These are phyloP conservation scores for Mycena sp. DNA, from an alignment of 1,284 basidiomycete species.

Conservation along the genomic window DNA sequence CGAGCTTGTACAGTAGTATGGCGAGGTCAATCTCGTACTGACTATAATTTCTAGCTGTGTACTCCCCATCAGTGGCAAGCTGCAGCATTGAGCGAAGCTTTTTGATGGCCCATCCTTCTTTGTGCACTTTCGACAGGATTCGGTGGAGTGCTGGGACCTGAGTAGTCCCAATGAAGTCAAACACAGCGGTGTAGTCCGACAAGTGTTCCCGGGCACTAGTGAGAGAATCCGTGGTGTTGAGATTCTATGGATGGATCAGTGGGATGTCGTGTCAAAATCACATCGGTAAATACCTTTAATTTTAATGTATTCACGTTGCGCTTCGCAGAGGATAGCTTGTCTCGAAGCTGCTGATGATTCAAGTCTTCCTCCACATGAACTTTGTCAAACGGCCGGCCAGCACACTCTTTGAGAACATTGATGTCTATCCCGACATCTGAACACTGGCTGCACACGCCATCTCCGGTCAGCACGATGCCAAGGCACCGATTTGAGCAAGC, in stretches of 20 bases:
- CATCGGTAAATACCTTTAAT: not conserved
- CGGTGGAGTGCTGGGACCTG: not conserved
- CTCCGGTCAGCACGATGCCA: not conserved
- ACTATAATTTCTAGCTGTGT: conserved; percentile 12
- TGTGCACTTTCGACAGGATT: not conserved
- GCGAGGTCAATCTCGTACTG: conserved; percentile 15
- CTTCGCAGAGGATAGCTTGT: not conserved
- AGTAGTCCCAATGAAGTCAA: not conserved
- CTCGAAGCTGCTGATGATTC: not conserved
- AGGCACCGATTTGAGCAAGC: not conserved
- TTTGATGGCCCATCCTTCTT: not conserved
- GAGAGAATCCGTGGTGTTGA: not conserved
- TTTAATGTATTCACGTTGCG: not conserved
- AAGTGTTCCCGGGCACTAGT: not conserved
- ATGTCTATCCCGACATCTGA: not conserved
- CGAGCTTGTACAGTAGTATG: conserved; percentile 19
- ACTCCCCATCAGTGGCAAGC: conserved; percentile 9
- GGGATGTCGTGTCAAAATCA: not conserved
- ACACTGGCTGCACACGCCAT: not conserved
- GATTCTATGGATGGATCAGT: not conserved
- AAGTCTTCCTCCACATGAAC: not conserved
- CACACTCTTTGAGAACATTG: not conserved
- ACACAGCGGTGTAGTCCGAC: not conserved
- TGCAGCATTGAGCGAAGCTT: not conserved
- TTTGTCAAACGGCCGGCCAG: not conserved